A percentile compares a stretch with the other conserved stretches of the same genome.
phyloP scores from a whole-genome alignment of 495 filamentous ascomycete species.

The Neurospora hispaniola region DNA sequence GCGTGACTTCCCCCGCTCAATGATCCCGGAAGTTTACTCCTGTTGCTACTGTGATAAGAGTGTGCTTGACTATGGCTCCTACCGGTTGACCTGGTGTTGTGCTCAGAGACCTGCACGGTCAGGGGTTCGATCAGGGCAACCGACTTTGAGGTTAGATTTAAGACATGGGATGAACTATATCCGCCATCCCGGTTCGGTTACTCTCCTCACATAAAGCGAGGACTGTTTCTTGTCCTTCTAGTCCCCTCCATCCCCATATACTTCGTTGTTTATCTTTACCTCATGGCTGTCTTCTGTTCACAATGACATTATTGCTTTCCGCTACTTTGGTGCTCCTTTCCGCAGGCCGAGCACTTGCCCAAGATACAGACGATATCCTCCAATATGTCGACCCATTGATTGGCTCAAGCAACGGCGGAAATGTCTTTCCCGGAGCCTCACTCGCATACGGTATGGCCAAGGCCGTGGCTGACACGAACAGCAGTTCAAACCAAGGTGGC shows the following conservation, averaged over 20 bases:
- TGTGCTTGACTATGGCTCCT: neutral
- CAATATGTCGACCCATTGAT: conserved; percentile 46
- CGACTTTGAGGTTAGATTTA: neutral
- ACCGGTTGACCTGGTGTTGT: neutral
- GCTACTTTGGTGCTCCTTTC: conserved; percentile 7
- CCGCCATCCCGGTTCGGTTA: neutral
- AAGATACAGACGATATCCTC: conserved; percentile 26
- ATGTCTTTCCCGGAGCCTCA: conserved; percentile 68
- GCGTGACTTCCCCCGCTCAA: neutral
- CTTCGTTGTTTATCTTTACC: neutral
- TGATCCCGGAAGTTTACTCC: neutral
- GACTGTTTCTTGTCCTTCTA: neutral
- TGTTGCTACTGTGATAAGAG: neutral
- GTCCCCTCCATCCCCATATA: no score
- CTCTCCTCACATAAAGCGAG: neutral
- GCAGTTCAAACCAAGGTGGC: conserved; percentile 57
- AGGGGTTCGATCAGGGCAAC: neutral
- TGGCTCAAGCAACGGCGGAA: conserved; percentile 51
- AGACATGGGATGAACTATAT: neutral
- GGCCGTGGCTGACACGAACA: conserved; percentile 59
- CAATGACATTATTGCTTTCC: conserved; percentile 3
- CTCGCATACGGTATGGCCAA: conserved; percentile 71
- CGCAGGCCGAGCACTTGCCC: neutral
- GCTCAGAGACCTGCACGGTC: neutral
- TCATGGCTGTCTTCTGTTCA: neutral